These are phyloP conservation scores for Rhizoclosmatium globosum DNA, from an alignment of 192 early-diverging fungal species.

Conservation along the genomic window DNA sequence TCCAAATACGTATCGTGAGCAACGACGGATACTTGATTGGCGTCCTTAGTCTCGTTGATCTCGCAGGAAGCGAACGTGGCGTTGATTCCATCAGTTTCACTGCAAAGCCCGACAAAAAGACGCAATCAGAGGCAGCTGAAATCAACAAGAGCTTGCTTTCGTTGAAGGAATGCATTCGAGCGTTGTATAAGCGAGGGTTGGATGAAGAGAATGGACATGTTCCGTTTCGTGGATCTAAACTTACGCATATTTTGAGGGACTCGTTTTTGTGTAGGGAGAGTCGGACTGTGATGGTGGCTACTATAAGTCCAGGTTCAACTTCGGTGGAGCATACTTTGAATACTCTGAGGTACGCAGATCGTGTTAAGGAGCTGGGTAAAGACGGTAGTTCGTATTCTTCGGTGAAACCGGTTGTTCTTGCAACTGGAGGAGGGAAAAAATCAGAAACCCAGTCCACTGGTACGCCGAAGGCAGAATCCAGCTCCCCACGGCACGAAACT, in stretches of 20 bases:
- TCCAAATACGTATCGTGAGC: constrained; percentile 42
- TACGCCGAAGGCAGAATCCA: too few relatives aligned
- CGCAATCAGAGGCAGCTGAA: constrained; percentile 45
- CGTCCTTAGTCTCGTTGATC: constrained; percentile 47
- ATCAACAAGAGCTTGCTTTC: constrained; percentile 58
- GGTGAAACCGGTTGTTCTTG: neutral
- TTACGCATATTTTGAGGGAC: constrained; percentile 57
- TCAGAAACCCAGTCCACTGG: too few relatives aligned
- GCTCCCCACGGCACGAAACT: too few relatives aligned
- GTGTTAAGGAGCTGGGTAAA: constrained; percentile 48
- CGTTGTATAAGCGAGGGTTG: constrained; percentile 26
- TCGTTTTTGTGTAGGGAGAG: constrained; percentile 42
- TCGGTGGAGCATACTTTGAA: constrained; percentile 54
- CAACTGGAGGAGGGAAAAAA: neutral
- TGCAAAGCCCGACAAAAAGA: constrained; percentile 25
- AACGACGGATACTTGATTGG: neutral
- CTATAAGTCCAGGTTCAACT: constrained; percentile 45
- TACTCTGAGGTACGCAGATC: constrained; percentile 53
- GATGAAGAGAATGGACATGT: constrained; percentile 34
- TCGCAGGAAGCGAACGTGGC: constrained; percentile 56
- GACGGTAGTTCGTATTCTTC: too few relatives aligned
- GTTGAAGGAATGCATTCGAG: constrained; percentile 59
- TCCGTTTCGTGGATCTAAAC: constrained; percentile 53
- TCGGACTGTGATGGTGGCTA: constrained; percentile 55
- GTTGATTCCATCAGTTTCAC: constrained; percentile 4